Conservation (phyloP, 495 filamentous ascomycete genomes). For the Schizothecium vesticola region DNA sequence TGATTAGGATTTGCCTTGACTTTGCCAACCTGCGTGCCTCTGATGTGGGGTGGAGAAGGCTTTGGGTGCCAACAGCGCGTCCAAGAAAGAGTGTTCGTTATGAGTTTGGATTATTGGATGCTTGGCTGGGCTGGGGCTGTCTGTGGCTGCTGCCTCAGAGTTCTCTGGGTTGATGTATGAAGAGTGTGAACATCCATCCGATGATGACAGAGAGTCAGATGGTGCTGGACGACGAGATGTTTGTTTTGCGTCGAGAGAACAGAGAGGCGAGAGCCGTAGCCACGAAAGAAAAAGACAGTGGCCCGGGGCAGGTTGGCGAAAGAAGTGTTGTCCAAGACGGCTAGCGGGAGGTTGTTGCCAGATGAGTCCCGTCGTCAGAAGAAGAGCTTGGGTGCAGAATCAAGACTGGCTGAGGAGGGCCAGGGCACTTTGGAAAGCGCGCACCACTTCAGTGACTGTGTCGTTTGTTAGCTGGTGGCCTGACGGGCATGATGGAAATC, state of each 20-base stretch:
- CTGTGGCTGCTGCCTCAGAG: not conserved
- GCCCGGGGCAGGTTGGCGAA: not conserved
- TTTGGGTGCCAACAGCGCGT: not conserved
- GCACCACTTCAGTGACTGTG: slow-evolving; percentile 67
- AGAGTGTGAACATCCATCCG: not conserved
- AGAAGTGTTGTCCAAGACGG: not conserved
- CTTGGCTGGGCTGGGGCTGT: not conserved
- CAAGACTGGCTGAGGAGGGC: slow-evolving; percentile 51
- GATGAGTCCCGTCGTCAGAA: not conserved
- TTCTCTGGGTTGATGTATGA: not conserved
- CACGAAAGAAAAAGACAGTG: not conserved
- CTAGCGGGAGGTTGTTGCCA: not conserved
- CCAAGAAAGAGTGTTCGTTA: not conserved
- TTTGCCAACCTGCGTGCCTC: not conserved
- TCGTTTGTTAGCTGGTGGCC: slow-evolving; percentile 10
- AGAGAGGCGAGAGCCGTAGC: not conserved
- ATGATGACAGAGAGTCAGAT: not conserved
- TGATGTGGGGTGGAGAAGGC: not conserved
- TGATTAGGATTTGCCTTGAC: no score
- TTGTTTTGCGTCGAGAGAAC: not conserved
- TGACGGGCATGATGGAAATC: not conserved
- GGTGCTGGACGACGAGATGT: not conserved
- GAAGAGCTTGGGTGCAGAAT: not conserved
- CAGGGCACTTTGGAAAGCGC: slow-evolving; percentile 74
- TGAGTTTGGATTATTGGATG: not conserved